phyloP scores from a whole-genome alignment of 306 rosid genomes.

The Clitoria ternatea region DNA sequence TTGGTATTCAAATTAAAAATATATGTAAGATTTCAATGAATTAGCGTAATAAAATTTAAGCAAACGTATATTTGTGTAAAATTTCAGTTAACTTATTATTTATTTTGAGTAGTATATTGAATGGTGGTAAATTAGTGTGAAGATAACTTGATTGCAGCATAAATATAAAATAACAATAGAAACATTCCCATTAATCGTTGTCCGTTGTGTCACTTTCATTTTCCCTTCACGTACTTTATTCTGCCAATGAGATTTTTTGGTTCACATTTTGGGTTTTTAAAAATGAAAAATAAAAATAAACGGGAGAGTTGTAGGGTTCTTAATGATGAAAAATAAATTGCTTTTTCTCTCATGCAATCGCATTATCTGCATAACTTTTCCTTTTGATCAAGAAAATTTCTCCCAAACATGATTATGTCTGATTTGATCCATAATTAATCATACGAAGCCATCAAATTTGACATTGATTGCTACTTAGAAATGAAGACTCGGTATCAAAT shows the following conservation, averaged over 20 bases:
- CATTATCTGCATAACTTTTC: conserved; percentile 36
- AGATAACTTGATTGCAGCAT: not conserved
- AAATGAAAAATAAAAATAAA: not conserved
- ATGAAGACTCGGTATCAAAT: conserved; percentile 10
- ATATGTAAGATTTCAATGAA: too few species aligned
- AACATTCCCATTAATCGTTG: not conserved
- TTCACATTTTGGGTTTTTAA: not conserved
- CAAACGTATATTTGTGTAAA: too few species aligned
- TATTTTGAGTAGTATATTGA: too few species aligned
- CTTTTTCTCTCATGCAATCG: conserved; percentile 27
- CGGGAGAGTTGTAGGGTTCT: conserved; percentile 2
- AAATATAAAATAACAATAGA: not conserved
- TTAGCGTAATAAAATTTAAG: too few species aligned
- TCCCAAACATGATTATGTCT: conserved; percentile 45
- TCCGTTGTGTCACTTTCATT: conserved; percentile 22
- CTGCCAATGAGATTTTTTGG: not conserved
- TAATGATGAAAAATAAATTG: conserved; percentile 20
- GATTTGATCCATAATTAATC: conserved; percentile 39
- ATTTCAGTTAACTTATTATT: too few species aligned
- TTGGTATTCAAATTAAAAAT: too few species aligned
- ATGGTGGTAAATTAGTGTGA: not conserved
- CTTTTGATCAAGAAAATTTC: conserved; percentile 35
- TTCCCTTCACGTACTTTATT: conserved; percentile 2
- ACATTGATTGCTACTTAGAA: conserved; percentile 40
- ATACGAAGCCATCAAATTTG: conserved; percentile 43